Base-by-base conservation (phyloP, 1,284 basidiomycete species). In the Cryptococcus depauperatus region DNA sequence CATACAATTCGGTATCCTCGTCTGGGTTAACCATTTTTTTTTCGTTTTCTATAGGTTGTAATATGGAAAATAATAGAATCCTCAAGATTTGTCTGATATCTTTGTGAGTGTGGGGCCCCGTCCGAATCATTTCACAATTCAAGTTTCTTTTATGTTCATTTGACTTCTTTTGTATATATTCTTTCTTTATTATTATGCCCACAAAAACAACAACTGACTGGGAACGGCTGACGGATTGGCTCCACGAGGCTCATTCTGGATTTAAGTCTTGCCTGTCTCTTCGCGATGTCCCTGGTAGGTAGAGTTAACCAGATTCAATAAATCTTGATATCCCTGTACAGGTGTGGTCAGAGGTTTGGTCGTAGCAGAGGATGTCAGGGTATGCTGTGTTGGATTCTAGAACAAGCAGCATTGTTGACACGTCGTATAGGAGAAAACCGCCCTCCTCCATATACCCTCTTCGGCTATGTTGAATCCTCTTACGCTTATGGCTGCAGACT, bases 1-100 rank as follows among this genome's bases (percentile, higher is more conserved):
- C 84, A 71, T 65, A 89, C 88, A 91, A 92, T 77, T 92, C 89
- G 1, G 89, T 91, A 66, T 93, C 89, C 73, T 90, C 84, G 75
- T 89, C 77, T 7, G 83, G 77, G 65, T 90, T 86, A 52, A 62
- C 54, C 64, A 68, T 70, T 22, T 7, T 47, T 47, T 19, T n/a
- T n/a, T n/a, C n/a, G n/a, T n/a, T n/a, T n/a, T n/a, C n/a, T n/a
- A n/a, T n/a, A n/a, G n/a, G n/a, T n/a, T n/a, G n/a, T n/a, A n/a
- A n/a, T n/a, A n/a, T n/a, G n/a, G n/a, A n/a, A n/a, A n/a, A n/a
- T n/a, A n/a, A n/a, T n/a, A n/a, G n/a, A n/a, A n/a, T n/a, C n/a
- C n/a, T n/a, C n/a, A n/a, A n/a, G n/a, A n/a, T n/a, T n/a, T n/a
- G n/a, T n/a, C n/a, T n/a, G n/a, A n/a, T n/a, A n/a, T n/a, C n/a